Evolutionary conservation across 2,329 filamentous ascomycete species (phyloP).

Genomic region (Stemphylium vesicarium): DNA sequence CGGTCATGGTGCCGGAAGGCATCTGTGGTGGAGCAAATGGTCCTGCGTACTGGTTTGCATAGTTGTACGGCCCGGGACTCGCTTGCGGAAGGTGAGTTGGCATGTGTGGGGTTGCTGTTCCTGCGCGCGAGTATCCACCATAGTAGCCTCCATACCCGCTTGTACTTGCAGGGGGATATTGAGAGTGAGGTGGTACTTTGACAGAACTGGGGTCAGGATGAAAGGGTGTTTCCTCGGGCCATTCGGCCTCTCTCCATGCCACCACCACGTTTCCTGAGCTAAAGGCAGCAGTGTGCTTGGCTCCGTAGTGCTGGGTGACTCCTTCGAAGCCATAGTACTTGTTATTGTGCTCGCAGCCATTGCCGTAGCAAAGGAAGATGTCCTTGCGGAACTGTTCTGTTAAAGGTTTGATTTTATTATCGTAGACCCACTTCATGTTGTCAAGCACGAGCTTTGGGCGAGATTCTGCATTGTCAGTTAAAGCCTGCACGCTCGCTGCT

Average conservation of each 20-base stretch:
- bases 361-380: slow-evolving; percentile 73
- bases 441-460: slow-evolving; percentile 73
- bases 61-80: slow-evolving; percentile 48
- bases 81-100: slow-evolving; percentile 43
- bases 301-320: slow-evolving; percentile 81
- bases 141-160: slow-evolving; percentile 40
- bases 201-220: slow-evolving; percentile 62
- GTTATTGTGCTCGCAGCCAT: slow-evolving; percentile 65
- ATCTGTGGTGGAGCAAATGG: slow-evolving; percentile 48
- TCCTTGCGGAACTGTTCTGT: slow-evolving; percentile 73
- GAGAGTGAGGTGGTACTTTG: slow-evolving; percentile 44
- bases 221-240: slow-evolving; percentile 79
- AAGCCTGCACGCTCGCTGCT: slow-evolving; percentile 2
- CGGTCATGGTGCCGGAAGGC: slow-evolving; percentile 25
- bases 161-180: slow-evolving; percentile 36
- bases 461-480: slow-evolving; percentile 48
- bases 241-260: slow-evolving; percentile 77
- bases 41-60: slow-evolving; percentile 42
- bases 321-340: slow-evolving; percentile 80
- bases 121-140: slow-evolving; percentile 47
- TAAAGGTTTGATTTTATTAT: slow-evolving; percentile 74
- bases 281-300: slow-evolving; percentile 76
- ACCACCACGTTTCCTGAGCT: slow-evolving; percentile 76
- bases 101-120: slow-evolving; percentile 47
- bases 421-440: slow-evolving; percentile 87